These are phyloP conservation scores for Lomentospora prolificans DNA, from an alignment of 2,329 filamentous ascomycete genomes.

Conservation along the genomic window DNA sequence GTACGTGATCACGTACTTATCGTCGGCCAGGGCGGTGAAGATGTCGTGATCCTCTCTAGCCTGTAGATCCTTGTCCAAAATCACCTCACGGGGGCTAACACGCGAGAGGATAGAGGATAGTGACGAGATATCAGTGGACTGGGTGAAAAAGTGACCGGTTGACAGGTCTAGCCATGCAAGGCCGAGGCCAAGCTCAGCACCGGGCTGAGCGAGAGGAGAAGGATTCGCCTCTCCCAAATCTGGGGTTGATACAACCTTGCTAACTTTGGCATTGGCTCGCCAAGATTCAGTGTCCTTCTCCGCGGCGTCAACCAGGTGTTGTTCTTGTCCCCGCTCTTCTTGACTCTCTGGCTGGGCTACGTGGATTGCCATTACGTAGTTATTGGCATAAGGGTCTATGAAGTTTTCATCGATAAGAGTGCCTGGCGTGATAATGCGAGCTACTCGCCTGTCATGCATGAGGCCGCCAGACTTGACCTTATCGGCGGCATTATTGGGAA, in stretches of 20 bases:
- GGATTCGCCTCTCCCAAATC: neutral
- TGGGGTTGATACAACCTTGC: neutral
- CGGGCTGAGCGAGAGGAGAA: slow-evolving; percentile 7
- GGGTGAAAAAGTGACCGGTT: slow-evolving; percentile 88
- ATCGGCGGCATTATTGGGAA: slow-evolving; percentile 60
- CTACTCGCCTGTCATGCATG: slow-evolving; percentile 75
- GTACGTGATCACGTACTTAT: slow-evolving; percentile 68
- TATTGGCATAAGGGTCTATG: slow-evolving; percentile 88
- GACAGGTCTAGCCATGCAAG: slow-evolving; percentile 92
- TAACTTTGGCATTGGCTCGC: neutral
- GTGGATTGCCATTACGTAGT: slow-evolving; percentile 80
- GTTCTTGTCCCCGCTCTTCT: neutral
- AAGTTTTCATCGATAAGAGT: slow-evolving; percentile 97
- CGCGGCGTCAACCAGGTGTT: neutral
- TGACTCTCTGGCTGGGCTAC: slow-evolving; percentile 21
- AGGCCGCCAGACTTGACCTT: slow-evolving; percentile 67
- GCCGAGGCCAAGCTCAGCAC: slow-evolving; percentile 41
- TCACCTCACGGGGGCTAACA: slow-evolving; percentile 74
- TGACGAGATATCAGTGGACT: slow-evolving; percentile 58
- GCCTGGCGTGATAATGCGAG: slow-evolving; percentile 84
- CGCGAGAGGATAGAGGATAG: slow-evolving; percentile 75
- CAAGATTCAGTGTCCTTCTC: neutral
- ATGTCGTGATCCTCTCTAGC: slow-evolving; percentile 50
- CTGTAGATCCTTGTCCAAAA: slow-evolving; percentile 58
- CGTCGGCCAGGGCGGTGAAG: slow-evolving; percentile 60